Evolutionary conservation across 108 stramenopile genomes (phyloP).

Genomic region (Cyclotella atomus): DNA sequence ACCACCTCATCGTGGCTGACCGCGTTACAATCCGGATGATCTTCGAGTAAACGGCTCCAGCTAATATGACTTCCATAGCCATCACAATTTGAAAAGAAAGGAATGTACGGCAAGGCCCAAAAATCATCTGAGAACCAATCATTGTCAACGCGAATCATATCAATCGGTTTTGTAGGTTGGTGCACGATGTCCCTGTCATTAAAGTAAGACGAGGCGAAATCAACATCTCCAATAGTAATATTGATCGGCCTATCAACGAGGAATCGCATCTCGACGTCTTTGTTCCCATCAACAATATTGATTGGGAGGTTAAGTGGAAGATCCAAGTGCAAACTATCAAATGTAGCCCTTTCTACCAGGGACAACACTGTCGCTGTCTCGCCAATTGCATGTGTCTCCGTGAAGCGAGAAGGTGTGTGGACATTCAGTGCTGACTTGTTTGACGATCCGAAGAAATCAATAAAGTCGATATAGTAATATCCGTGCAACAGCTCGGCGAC

Average conservation of each 20-base stretch:
- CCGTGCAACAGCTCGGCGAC: constrained; percentile 82
- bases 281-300: constrained; percentile 5
- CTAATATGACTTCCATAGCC: constrained; percentile 82
- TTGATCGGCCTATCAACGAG: constrained; percentile 56
- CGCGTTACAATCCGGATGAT: constrained; percentile 67
- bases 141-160: background rate
- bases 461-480: constrained; percentile 73
- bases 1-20: constrained; percentile 44
- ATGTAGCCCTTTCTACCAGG: constrained; percentile 51
- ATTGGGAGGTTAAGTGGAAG: constrained; percentile 82
- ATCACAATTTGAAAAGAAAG: constrained; percentile 83
- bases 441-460: constrained; percentile 41
- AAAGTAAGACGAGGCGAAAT: background rate
- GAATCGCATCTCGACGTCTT: constrained; percentile 40
- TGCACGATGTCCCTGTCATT: background rate
- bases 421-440: constrained; percentile 58
- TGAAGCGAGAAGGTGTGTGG: constrained; percentile 57
- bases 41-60: constrained; percentile 77
- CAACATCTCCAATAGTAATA: constrained; percentile 46
- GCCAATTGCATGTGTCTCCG: constrained; percentile 1
- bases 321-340: constrained; percentile 54
- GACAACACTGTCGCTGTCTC: constrained; percentile 59
- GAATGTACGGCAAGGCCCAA: constrained; percentile 76
- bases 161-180: constrained; percentile 13
- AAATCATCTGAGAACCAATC: constrained; percentile 37